Base-by-base conservation (phyloP, 306 rosid species). In the Casuarina cunninghamiana region DNA sequence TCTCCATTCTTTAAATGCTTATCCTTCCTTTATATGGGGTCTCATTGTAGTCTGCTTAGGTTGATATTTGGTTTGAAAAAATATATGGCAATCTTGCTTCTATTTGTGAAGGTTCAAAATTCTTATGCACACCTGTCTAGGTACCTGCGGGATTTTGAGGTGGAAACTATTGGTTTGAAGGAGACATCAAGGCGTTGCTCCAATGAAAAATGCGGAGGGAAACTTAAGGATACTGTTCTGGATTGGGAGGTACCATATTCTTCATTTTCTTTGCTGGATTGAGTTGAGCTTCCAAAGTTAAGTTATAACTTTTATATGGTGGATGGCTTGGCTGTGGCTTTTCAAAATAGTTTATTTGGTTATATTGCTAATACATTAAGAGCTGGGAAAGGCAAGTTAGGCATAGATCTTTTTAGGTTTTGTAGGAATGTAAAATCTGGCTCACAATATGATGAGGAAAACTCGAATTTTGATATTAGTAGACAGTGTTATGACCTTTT, bases 101-200 rank as follows among this genome's bases (percentile, higher is more conserved):
- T 42, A 54, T 41, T 57, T 68, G 75, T 71, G 37, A 53, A 67
- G 39, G 77, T 53, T 71, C 80, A 76, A 87, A 76, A 70, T 76
- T 69, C 65, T 71, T 26, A 67, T 78, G 69, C 53, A 32, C 72
- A 77, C 78, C 45, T 82, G 35, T 78, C 0, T 71, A 94, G 99
- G 96, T 95, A 95, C 86, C 69, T 90, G 79, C 93, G 97, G 39
- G 99, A 95, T 85, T 95, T 95, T 81, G 99, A 95, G 86, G 94
- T 95, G 60, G 99, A 88, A 83, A 88, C 97, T 80, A 92, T 95
- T 44, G 99, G 97, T 77, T 83, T 95, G 85, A 95, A 93, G 87
- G 97, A 95, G 77, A 95, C 99, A 63, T 87, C 96, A 17, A 76
- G 99, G 71, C 89, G 94, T 72, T 95, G 99, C 81, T 84, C 93